These are phyloP conservation scores for Candida mattraensis DNA, from an alignment of 805 yeast species.

Conservation along the genomic window DNA sequence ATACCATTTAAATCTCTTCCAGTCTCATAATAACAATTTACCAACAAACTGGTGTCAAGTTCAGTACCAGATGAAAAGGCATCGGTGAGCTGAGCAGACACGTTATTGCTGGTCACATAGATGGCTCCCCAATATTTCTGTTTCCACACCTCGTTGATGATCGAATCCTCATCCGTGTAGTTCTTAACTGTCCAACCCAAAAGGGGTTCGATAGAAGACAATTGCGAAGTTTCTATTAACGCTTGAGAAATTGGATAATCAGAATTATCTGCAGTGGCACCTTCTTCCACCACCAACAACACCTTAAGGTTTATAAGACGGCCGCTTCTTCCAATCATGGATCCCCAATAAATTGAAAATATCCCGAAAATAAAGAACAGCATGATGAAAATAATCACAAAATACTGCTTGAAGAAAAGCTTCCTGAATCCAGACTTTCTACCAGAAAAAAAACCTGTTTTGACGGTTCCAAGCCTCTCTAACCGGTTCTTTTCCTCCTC, in stretches of 20 bases:
- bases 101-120: slow-evolving; percentile 44
- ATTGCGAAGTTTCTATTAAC: slow-evolving; percentile 17
- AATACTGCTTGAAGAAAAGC: slow-evolving; percentile 15
- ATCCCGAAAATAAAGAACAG: slow-evolving; percentile 38
- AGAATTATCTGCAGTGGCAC: slow-evolving; percentile 20
- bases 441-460: slow-evolving; percentile 18
- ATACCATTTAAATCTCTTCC: slow-evolving; percentile 61
- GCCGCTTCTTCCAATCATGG: slow-evolving; percentile 35
- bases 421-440: slow-evolving; percentile 16
- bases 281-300: slow-evolving; percentile 41
- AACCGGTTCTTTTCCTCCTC: slow-evolving; percentile 3
- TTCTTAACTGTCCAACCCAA: slow-evolving; percentile 41
- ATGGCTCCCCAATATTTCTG: slow-evolving; percentile 66
- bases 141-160: slow-evolving; percentile 46
- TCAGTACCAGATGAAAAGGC: slow-evolving; percentile 40
- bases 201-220: slow-evolving; percentile 11
- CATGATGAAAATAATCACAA: slow-evolving; percentile 28
- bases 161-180: slow-evolving; percentile 34
- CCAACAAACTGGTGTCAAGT: slow-evolving; percentile 28
- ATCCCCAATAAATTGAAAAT: slow-evolving; percentile 51
- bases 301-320: slow-evolving; percentile 37
- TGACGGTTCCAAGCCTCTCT: neutral
- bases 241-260: slow-evolving; percentile 35
- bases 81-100: slow-evolving; percentile 40
- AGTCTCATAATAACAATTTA: slow-evolving; percentile 48